These are phyloP conservation scores for Lactifluus volemus DNA, from an alignment of 768 basidiomycete species.

Conservation along the genomic window DNA sequence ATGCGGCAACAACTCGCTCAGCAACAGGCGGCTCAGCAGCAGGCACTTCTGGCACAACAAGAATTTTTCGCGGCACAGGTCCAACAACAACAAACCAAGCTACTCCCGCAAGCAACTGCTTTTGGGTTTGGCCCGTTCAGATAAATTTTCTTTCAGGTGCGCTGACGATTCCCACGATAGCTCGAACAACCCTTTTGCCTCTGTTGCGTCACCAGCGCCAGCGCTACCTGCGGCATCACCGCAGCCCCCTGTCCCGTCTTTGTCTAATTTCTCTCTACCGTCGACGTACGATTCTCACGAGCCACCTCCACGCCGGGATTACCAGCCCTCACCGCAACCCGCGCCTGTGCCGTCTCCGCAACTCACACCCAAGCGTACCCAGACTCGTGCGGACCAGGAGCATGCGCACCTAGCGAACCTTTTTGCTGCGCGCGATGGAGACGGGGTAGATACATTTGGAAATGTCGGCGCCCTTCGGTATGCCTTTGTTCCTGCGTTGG, in stretches of 20 bases:
- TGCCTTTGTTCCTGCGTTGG: slow-evolving; percentile 23
- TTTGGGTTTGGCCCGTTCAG: slow-evolving; percentile 46
- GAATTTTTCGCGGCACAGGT: slow-evolving; percentile 13
- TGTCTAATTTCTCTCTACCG: slow-evolving; percentile 50
- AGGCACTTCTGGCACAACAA: slow-evolving; percentile 32
- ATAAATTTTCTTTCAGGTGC: not conserved
- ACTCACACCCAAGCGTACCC: slow-evolving; percentile 19
- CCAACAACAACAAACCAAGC: slow-evolving; percentile 26
- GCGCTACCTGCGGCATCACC: slow-evolving; percentile 28
- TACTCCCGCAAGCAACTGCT: slow-evolving; percentile 58
- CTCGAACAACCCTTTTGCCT: slow-evolving; percentile 94
- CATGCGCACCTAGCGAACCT: slow-evolving; percentile 68
- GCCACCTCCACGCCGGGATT: slow-evolving; percentile 32
- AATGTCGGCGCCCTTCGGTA: slow-evolving; percentile 72
- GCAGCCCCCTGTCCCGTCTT: slow-evolving; percentile 27
- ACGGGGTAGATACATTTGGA: slow-evolving; percentile 93
- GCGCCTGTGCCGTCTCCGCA: slow-evolving; percentile 16
- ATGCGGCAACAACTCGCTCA: slow-evolving; percentile 55
- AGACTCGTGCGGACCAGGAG: slow-evolving; percentile 53
- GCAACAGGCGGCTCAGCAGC: slow-evolving; percentile 42
- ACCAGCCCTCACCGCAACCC: slow-evolving; percentile 32
- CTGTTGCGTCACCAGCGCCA: slow-evolving; percentile 25
- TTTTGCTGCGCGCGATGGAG: slow-evolving; percentile 78
- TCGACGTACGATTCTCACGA: slow-evolving; percentile 50
- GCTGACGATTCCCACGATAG: slow-evolving; percentile 29